Evolutionary conservation across 768 basidiomycete genomes (phyloP).

Genomic region (Suillus alpinus): DNA sequence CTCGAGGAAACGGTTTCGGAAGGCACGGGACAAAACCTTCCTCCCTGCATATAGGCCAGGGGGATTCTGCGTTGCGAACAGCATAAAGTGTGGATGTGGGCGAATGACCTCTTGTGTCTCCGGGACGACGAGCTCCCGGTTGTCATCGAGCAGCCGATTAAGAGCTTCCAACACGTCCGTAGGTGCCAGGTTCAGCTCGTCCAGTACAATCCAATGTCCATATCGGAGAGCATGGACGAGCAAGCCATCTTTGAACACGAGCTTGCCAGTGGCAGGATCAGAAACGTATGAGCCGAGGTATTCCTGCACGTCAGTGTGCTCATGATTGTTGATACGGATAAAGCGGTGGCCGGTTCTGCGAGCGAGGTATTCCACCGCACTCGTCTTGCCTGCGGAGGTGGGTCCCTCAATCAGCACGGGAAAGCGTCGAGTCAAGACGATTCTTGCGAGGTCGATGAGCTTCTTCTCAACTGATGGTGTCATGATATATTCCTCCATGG

Average conservation of each 20-base stretch:
- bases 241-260: slow-evolving; percentile 92
- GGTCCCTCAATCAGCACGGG: slow-evolving; percentile 98
- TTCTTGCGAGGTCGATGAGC: slow-evolving; percentile 90
- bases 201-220: slow-evolving; percentile 97
- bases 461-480: slow-evolving; percentile 95
- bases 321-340: slow-evolving; percentile 98
- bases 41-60: slow-evolving; percentile 93
- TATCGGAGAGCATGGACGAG: slow-evolving; percentile 87
- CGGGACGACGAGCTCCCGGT: slow-evolving; percentile 91
- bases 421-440: slow-evolving; percentile 83
- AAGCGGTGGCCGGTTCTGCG: slow-evolving; percentile 91
- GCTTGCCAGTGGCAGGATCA: slow-evolving; percentile 87
- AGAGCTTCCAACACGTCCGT: slow-evolving; percentile 97
- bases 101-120: slow-evolving; percentile 94
- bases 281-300: slow-evolving; percentile 97
- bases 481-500: slow-evolving; percentile 82
- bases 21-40: slow-evolving; percentile 92
- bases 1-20: slow-evolving; percentile 96
- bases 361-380: slow-evolving; percentile 93
- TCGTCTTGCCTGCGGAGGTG: slow-evolving; percentile 96
- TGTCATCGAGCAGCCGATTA: slow-evolving; percentile 95
- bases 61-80: slow-evolving; percentile 98
- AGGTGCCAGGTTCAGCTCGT: slow-evolving; percentile 95
- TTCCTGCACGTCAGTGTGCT: slow-evolving; percentile 99
- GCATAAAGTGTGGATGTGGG: slow-evolving; percentile 95